Base-by-base conservation (phyloP, 1,139 yeast genomes). In the Geotrichum australiense region DNA sequence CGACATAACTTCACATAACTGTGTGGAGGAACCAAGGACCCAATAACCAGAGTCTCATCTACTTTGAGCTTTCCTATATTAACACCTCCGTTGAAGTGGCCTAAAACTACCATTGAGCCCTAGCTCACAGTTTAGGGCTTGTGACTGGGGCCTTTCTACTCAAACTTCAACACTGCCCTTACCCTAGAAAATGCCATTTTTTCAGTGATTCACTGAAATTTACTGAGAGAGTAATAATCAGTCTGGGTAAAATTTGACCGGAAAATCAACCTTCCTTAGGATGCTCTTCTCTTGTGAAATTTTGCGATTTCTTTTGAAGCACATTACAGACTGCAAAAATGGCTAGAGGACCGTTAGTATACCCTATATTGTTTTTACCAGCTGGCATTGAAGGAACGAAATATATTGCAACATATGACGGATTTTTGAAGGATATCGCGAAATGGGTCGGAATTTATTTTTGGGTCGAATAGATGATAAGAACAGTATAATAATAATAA, bases 331-430 rank as follows among this genome's bases (percentile, higher is more conserved):
- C 39, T 34, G 38, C 27, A 65, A 80, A 74, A 73, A 83, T 83
- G 94, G 93, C 87, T 76, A 81, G 94, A 82, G 94, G 94, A 82
- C 94, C 91, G 83, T 78, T 77, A 71, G 85, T 78, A 56, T 18
- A 31, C 27, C 5, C 15, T 24, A n/a, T n/a, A n/a, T 11, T 20
- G 12, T 30, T 29, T n/a, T 23, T 30, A 11, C 15, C 25, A 16
- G n/a, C 12, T 14, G 26, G 21, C 23, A 26, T n/a, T 26, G 14
- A 11, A 35, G 11, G 7, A 23, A 35, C 16, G 12, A 15, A 35
- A 14, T 15, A 14, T 14, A 22, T 23, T 35, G 30, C 4, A 23
- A 2, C 11, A 8, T 7, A 23, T 23, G 25, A 8, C 25, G 11
- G 11, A 7, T 23, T 8, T 23, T 8, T 23, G 25, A 23, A 23